Percentiles rank a stretch among this genome's conserved stretches.
These are phyloP conservation scores for Aspergillus persii DNA, from an alignment of 2,329 filamentous ascomycete species.

Conservation along the genomic window DNA sequence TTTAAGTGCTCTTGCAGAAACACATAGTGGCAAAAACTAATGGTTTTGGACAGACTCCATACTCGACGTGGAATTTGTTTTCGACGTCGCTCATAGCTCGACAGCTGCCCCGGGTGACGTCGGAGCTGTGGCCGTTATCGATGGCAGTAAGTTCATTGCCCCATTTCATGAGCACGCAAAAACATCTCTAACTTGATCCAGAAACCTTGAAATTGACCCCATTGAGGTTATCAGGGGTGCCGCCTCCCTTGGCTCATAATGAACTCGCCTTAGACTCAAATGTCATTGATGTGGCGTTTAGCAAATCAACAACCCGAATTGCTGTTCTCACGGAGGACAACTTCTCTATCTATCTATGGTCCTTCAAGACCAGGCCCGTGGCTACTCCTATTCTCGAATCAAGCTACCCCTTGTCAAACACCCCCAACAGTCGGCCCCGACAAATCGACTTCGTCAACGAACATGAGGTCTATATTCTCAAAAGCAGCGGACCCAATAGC, in stretches of 20 bases:
- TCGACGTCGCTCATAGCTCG: conserved; percentile 67
- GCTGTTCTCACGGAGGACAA: conserved; percentile 68
- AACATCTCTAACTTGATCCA: conserved; percentile 30
- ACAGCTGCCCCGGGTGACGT: conserved; percentile 69
- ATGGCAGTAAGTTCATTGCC: conserved; percentile 59
- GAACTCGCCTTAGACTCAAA: conserved; percentile 64
- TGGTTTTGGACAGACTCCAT: conserved; percentile 43
- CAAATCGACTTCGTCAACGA: conserved; percentile 50
- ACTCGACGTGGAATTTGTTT: conserved; percentile 64
- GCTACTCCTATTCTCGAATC: conserved; percentile 38
- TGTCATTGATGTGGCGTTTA: conserved; percentile 73
- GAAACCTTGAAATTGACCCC: conserved; percentile 77
- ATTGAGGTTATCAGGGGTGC: conserved; percentile 77
- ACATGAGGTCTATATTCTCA: conserved; percentile 44
- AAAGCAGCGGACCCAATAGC: conserved; percentile 30
- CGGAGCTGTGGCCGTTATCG: conserved; percentile 78
- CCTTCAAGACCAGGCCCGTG: conserved; percentile 49
- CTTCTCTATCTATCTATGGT: conserved; percentile 69
- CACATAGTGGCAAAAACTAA: conserved; percentile 3
- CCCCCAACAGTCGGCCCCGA: conserved; percentile 30
- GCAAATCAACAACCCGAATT: conserved; percentile 61
- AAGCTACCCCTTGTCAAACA: conserved; percentile 35
- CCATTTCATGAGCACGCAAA: neutral
- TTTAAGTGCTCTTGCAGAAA: conserved; percentile 1
- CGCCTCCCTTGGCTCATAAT: conserved; percentile 87